Evolutionary conservation across 1,284 basidiomycete species (phyloP).

Genomic region (Somion occarium): DNA sequence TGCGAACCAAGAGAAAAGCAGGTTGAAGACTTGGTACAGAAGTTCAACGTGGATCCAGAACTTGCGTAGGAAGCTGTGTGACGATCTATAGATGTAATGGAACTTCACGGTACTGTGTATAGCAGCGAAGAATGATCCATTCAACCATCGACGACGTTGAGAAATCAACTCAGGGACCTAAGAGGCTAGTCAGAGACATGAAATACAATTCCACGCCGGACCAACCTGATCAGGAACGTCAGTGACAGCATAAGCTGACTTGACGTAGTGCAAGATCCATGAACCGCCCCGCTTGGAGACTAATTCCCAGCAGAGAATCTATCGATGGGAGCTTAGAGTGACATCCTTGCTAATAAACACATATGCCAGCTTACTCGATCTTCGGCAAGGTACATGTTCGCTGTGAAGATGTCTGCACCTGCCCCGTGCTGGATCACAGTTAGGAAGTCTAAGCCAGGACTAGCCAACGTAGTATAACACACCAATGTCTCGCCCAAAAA

Average conservation of each 20-base stretch:
- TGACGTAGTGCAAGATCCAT: constrained; percentile 93
- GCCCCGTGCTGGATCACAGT: constrained; percentile 58
- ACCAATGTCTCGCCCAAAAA: constrained; percentile 92
- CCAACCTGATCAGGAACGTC: constrained; percentile 79
- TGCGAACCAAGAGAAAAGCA: constrained; percentile 91
- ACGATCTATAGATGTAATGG: constrained; percentile 88
- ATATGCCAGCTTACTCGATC: constrained; percentile 56
- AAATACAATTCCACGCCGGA: not conserved
- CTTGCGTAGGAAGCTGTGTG: constrained; percentile 81
- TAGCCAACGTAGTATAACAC: constrained; percentile 16
- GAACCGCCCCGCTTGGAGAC: constrained; percentile 83
- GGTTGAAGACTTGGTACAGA: constrained; percentile 86
- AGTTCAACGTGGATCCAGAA: constrained; percentile 94
- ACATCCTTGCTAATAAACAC: not conserved
- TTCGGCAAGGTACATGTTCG: constrained; percentile 95
- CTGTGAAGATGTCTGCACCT: constrained; percentile 86
- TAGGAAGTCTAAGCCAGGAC: not conserved
- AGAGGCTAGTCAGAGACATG: not conserved
- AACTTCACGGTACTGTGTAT: constrained; percentile 90
- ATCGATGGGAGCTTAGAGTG: constrained; percentile 10
- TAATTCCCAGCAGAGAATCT: constrained; percentile 92
- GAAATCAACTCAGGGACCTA: constrained; percentile 87
- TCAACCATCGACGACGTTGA: constrained; percentile 92
- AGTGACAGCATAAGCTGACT: constrained; percentile 88
- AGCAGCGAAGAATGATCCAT: constrained; percentile 96